Base-by-base conservation (phyloP, 1,284 basidiomycete genomes). In the Cryptococcus sp. region DNA sequence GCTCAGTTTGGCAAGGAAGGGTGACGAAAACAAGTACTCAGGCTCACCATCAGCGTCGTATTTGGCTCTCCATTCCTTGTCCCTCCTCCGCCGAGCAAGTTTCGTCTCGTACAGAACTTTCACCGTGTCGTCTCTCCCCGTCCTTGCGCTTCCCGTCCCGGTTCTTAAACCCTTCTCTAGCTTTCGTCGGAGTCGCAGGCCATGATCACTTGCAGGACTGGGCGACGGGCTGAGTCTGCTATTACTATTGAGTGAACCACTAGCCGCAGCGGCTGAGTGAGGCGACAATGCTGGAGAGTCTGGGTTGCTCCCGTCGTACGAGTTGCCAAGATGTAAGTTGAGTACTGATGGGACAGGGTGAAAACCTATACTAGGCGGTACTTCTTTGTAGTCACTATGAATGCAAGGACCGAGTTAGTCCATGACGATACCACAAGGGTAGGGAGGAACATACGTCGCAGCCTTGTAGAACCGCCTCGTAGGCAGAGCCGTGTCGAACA, bases 301-400 rank as follows among this genome's bases (percentile, higher is more conserved):
- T 8, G 30, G 30, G 13, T 35, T 35, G 30, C 30, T 35, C 8
- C 30, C 30, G 13, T 35, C 30, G 30, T 35, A 35, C 30, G 30
- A 35, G 8, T 13, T 13, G 13, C 8, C 8, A 8, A 35, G 30
- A 35, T 88, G 84, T 15, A 95, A 81, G 72, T 94, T 89, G 55
- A 94, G 88, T 40, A 95, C 86, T 71, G 87, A 90, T 6, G 93
- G 93, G 63, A 94, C 86, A 0, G 90, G 82, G 47, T 85, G 85
- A 52, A 94, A 79, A 52, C 71, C 65, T n/a, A 88, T 84, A 19
- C 52, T 58, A 6, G 82, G 81, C 0, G 88, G 89, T 0, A 88
- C 83, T 43, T 77, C 82, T 41, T 82, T 83, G 76, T 93, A 93
- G 68, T 91, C 72, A 7, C 77, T 79, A 57, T 5, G 8, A 5